Base-by-base conservation (phyloP, 73 alveolate genomes). In the Urostyla sp. region DNA sequence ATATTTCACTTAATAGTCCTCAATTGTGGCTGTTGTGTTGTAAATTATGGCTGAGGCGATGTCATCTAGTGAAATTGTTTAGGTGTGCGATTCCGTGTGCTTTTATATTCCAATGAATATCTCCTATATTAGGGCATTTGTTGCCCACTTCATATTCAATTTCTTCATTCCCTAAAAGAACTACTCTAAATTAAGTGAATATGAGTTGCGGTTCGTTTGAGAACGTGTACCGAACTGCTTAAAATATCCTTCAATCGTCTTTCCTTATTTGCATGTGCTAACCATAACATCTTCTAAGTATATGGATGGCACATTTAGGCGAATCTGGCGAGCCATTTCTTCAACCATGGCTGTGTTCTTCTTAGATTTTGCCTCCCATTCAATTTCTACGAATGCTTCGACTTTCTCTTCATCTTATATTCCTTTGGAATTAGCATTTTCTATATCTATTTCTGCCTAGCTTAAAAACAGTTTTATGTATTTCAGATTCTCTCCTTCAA, bases 21-120 rank as follows among this genome's bases (percentile, higher is more conserved):
- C 67, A 11, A 69, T 34, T 5, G 11, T 69, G 26, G 44, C 26
- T 1, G 34, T 26, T 27, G 72, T 69, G 30, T 69, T 69, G 26
- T 36, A 26, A 18, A 69, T 24, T 13, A 69, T 69, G 20, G 83
- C 50, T n/a, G 44, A 55, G 24, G 72, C 83, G 2, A 69, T 21
- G 23, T 69, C 83, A 38, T 45, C 69, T 7, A 49, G 21, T 30
- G 66, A n/a, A n/a, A n/a, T n/a, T n/a, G n/a, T n/a, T n/a, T n/a
- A n/a, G n/a, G n/a, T n/a, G n/a, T n/a, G n/a, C n/a, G n/a, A n/a
- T n/a, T n/a, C n/a, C n/a, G n/a, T n/a, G n/a, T n/a, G n/a, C n/a
- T n/a, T n/a, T n/a, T n/a, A n/a, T n/a, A n/a, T n/a, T n/a, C n/a
- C 83, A 49, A 46, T 69, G 49, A 69, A 69, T 59, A 69, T 69